Base-by-base conservation (phyloP, 2,329 filamentous ascomycete genomes). In the Cercospora sp. region DNA sequence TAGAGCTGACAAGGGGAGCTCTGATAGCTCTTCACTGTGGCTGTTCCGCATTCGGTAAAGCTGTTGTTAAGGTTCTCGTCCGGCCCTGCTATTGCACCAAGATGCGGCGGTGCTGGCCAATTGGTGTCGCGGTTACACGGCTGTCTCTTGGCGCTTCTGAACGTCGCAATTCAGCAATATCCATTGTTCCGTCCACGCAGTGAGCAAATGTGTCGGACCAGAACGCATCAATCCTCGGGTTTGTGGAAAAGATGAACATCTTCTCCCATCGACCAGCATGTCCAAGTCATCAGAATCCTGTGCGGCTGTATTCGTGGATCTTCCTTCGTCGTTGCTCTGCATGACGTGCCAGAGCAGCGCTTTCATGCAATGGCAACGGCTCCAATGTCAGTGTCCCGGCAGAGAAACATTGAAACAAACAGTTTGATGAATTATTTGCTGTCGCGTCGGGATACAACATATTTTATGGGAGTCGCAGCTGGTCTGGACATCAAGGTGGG, bases 61-160 rank as follows among this genome's bases (percentile, higher is more conserved):
- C 26, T 26, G 32, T 16, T 8, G 12, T 30, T 40, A 65, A 65
- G 62, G 53, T 65, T 59, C 34, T 26, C 55, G 18, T 37, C 21
- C 24, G 51, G 21, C 34, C 51, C 51, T 59, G 34, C 24, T 16
- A 16, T 43, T n/a, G 7, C 58, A 43, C 13, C 37, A 28, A 57
- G 26, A 63, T 53, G 45, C 51, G 58, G 61, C 51, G 58, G 63
- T 60, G 62, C 66, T 68, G 66, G 63, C 60, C 66, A 61, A 66
- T 58, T 49, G 62, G 10, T 58, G 28, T 24, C 16, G 18, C 49
- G 58, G 51, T 16, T 21, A 34, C 32, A 34, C 63, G 45, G 43
- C 65, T 45, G 49, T 34, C 10, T 45, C 49, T 59, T 59, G 62
- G 51, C 49, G 45, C n/a, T 57, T 45, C 26, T 55, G 26, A 45